Conservation (phyloP, 140 eudicot species). For the Flaveria floridana region DNA sequence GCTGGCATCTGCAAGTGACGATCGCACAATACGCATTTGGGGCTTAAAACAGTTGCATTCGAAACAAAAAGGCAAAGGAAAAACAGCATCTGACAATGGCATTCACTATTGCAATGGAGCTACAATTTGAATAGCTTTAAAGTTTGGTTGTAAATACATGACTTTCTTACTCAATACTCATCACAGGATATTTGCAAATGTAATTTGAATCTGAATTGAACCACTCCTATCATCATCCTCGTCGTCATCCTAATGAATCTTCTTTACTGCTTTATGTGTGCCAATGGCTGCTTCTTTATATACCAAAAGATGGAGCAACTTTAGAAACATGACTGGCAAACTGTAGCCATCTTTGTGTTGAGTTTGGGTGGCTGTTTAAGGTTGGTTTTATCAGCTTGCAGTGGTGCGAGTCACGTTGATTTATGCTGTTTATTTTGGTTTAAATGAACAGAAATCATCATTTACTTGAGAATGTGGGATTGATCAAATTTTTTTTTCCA, state of each 20-base stretch:
- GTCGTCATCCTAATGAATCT: conserved; percentile 25
- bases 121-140: conserved; percentile 30
- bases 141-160: conserved; percentile 34
- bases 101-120: conserved; percentile 58
- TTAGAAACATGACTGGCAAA: background rate
- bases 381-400: background rate
- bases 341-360: background rate
- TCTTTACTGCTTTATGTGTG: conserved; percentile 27
- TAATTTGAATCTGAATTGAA: conserved; percentile 38
- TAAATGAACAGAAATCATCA: too few species aligned
- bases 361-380: background rate
- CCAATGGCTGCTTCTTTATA: conserved; percentile 17
- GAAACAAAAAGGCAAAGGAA: conserved; percentile 37
- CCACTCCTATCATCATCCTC: conserved; percentile 6
- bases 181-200: conserved; percentile 40
- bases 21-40: conserved; percentile 70
- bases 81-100: conserved; percentile 38
- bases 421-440: too few species aligned
- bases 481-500: too few species aligned
- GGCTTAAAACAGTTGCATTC: conserved; percentile 51
- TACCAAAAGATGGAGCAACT: background rate
- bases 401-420: too few species aligned
- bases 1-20: conserved; percentile 89
- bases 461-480: too few species aligned
- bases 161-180: conserved; percentile 30